phyloP scores from a whole-genome alignment of 2,329 filamentous ascomycete species.

The Alternaria gaisen region DNA sequence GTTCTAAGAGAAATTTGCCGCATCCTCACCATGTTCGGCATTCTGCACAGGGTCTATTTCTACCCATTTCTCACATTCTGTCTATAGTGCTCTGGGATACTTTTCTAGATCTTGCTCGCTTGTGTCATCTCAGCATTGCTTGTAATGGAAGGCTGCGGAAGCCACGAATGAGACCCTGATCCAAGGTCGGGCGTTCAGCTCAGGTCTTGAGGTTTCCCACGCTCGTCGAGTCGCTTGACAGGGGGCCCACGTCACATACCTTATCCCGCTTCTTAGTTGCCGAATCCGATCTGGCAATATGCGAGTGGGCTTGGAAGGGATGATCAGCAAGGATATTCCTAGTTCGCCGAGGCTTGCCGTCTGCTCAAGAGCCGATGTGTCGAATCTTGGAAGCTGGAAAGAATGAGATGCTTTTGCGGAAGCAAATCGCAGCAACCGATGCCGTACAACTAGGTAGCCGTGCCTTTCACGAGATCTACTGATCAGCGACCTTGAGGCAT shows the following conservation, averaged over 20 bases:
- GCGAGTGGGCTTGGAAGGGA: background rate
- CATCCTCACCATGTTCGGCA: background rate
- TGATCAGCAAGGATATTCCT: conserved; percentile 13
- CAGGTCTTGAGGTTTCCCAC: background rate
- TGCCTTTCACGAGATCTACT: conserved; percentile 16
- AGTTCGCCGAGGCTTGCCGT: conserved; percentile 18
- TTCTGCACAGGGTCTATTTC: background rate
- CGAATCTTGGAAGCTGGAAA: conserved; percentile 18
- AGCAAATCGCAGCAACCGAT: conserved; percentile 33
- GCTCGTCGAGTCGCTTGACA: conserved; percentile 5
- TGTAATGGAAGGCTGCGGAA: background rate
- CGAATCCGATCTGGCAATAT: conserved; percentile 20
- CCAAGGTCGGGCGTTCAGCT: background rate
- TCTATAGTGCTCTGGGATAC: background rate
- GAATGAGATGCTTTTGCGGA: conserved; percentile 43
- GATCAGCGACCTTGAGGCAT: conserved; percentile 14
- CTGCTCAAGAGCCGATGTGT: conserved; percentile 28
- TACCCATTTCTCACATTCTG: background rate
- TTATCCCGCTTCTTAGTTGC: conserved; percentile 20
- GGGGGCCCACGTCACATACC: conserved; percentile 5
- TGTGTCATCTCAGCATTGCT: background rate
- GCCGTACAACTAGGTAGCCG: conserved; percentile 24
- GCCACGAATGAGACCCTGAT: background rate
- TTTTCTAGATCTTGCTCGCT: background rate
- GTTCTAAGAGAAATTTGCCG: background rate